Conservation (phyloP, 345 rosid species). For the Sapria himalayana region DNA sequence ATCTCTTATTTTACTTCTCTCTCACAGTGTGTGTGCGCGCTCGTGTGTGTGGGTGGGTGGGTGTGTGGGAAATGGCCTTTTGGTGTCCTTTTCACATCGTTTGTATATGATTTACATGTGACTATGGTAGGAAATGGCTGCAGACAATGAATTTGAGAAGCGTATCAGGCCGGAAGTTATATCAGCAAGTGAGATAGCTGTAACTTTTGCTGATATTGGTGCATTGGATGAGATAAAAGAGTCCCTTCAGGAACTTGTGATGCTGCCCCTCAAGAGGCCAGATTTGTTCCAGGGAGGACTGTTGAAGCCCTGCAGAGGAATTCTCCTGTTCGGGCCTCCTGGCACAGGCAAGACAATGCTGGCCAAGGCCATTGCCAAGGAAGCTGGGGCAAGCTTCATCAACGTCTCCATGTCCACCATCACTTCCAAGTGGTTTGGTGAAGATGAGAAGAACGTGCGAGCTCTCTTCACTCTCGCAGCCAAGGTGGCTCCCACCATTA, state of each 20-base stretch:
- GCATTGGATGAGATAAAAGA: slow-evolving; percentile 80
- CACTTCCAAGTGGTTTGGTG: slow-evolving; percentile 97
- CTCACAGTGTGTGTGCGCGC: too few species aligned
- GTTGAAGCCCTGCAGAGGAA: slow-evolving; percentile 84
- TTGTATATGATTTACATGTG: too few species aligned
- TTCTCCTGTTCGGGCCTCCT: slow-evolving; percentile 92
- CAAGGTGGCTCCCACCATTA: slow-evolving; percentile 78
- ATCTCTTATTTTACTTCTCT: too few species aligned
- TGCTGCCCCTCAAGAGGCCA: slow-evolving; percentile 90
- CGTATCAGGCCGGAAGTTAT: slow-evolving; percentile 89
- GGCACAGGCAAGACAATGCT: slow-evolving; percentile 97
- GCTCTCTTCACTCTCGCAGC: slow-evolving; percentile 81
- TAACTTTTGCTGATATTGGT: slow-evolving; percentile 67
- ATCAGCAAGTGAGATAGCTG: slow-evolving; percentile 54
- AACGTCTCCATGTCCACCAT: slow-evolving; percentile 92
- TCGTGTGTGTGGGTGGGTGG: too few species aligned
- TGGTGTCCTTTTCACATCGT: too few species aligned
- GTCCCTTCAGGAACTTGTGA: slow-evolving; percentile 78
- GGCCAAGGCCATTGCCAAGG: slow-evolving; percentile 89
- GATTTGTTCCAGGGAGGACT: slow-evolving; percentile 79
- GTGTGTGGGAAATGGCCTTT: background rate
- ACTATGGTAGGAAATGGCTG: slow-evolving; percentile 45
- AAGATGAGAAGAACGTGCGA: slow-evolving; percentile 91
- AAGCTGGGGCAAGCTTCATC: slow-evolving; percentile 93
- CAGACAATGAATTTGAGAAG: slow-evolving; percentile 93